A percentile compares a stretch with the other conserved stretches of the same genome.
These are phyloP conservation scores for Leishmania aethiopica DNA, from an alignment of 208 protist species.

Conservation along the genomic window DNA sequence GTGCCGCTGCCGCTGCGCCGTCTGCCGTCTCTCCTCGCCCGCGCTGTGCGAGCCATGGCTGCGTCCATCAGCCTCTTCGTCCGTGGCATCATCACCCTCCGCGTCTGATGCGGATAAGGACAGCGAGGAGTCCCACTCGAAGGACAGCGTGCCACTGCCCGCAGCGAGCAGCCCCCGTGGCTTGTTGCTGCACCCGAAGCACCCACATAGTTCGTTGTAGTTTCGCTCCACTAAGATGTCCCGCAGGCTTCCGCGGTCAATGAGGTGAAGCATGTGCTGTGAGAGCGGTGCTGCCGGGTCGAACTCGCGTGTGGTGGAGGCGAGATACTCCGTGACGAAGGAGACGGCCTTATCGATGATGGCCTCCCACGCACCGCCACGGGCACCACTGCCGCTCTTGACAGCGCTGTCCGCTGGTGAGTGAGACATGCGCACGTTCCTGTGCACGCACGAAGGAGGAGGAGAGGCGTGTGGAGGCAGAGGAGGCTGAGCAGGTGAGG, in stretches of 20 bases:
- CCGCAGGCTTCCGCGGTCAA: slow-evolving; percentile 55
- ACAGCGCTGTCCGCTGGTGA: not conserved
- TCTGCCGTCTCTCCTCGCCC: not conserved
- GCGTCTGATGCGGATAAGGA: slow-evolving; percentile 6
- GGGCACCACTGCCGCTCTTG: not conserved
- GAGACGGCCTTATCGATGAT: slow-evolving; percentile 66
- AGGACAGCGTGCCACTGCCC: not conserved
- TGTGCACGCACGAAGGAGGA: not conserved
- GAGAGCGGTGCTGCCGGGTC: slow-evolving; percentile 36
- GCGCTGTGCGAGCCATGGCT: not conserved
- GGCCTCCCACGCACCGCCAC: slow-evolving; percentile 56
- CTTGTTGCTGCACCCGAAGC: slow-evolving; percentile 55
- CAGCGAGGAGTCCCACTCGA: slow-evolving; percentile 20
- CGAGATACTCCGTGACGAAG: slow-evolving; percentile 62
- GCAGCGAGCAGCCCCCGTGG: slow-evolving; percentile 35
- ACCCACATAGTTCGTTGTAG: slow-evolving; percentile 56
- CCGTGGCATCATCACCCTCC: slow-evolving; percentile 9
- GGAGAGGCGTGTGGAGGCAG: not conserved
- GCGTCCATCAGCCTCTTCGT: slow-evolving; percentile 6
- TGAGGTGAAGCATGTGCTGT: slow-evolving; percentile 55
- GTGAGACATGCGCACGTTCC: not conserved
- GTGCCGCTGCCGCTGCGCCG: not conserved
- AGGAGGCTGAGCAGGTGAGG: not conserved
- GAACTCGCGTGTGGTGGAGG: slow-evolving; percentile 45
- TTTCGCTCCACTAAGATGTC: slow-evolving; percentile 80